Evolutionary conservation across 2,329 filamentous ascomycete species (phyloP), one percentile per base, ranked within the genome.

Genomic region (Xylogone sp.): DNA sequence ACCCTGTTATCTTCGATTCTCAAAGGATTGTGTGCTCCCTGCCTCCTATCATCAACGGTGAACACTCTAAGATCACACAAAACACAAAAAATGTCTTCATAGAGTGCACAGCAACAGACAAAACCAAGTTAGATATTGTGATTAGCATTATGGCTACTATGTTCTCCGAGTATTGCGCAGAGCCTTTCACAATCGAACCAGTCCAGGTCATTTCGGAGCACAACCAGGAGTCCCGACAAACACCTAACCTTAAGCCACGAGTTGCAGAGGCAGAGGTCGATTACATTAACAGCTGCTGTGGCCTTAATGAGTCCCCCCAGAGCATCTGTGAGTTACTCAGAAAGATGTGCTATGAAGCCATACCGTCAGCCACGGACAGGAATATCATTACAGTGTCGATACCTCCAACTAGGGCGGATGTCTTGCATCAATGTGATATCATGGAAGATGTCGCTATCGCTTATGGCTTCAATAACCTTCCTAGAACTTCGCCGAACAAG

Each of bases 381-480:
- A 85, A 89, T 65, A 74, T 94, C 46, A 77, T 96, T 54, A 87
- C 95, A 63, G 85, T 97, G 22, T 80, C 86, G 31, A 82, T 97
- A 21, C 94, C 94, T 8, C 83, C 92, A 27, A 97, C 92, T 45
- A 84, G 94, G 56, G 93, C 94, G 45, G 94, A 99, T 69, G 87
- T 99, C 42, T 84, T 99, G 27, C 94, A 99, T 71, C 88, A 97
- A 67, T 95, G 91, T 63, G 94, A 99, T 68, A 89, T 99, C 60
- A 99, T 99, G 93, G 94, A 99, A 74, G 95, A 99, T 67, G 86
- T 95, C 19, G 94, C 91, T 42, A 94, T 99, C 58, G 91, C 90
- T 49, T 97, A 97, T 69, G 94, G 95, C 59, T 99, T 96, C 81
- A 99, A 99, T 78, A 90, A 88, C 57, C 85, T 99, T 18, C 92